Evolutionary conservation across 352 stramenopile genomes (phyloP), one percentile per base, ranked within the genome.

Genomic region (Hyaloperonospora arabidopsidis): DNA sequence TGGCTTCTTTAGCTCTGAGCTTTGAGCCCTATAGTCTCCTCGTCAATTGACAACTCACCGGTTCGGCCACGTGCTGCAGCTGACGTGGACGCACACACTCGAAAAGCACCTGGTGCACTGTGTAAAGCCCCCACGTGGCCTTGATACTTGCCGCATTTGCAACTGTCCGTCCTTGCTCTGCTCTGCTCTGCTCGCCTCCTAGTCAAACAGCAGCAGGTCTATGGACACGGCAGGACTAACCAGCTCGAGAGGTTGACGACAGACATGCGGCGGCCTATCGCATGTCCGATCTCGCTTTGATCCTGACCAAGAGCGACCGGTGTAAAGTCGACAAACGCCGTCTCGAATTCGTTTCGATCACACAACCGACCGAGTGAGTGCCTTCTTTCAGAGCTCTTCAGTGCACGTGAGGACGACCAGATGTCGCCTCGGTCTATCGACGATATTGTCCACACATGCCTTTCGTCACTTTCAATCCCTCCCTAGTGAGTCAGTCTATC

Each of bases 201-300:
- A 17, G 10, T 39, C 34, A 10, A 4, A 35, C 48, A 62, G 53
- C 61, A 66, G 57, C 48, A 32, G 25, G 25, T 32, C 8, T 32
- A 8, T 4, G 43, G 50, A 50, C 38, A 25, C 49, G 49, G n/a
- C 22, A 43, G 23, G 28, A 45, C 38, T 58, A 38, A 56, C 51
- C 56, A 65, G 62, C 49, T 53, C 28, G 41, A 12, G 53, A 63
- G 49, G 53, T 22, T 61, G 45, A 43, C n/a, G 32, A 29, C 25
- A 32, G 25, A 4, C 4, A 32, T 32, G 4, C 25, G 25, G 4
- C 25, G 25, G 53, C 53, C 63, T 63, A 65, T 69, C 61, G 45
- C 59, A 0, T 44, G 28, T 21, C 61, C 48, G 29, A 69, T 69
- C 61, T 49, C 52, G 36, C 36, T 62, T 65, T 66, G 52, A 65